Base-by-base conservation (phyloP, 2,329 filamentous ascomycete species). In the Cucurbitaria berberidis region DNA sequence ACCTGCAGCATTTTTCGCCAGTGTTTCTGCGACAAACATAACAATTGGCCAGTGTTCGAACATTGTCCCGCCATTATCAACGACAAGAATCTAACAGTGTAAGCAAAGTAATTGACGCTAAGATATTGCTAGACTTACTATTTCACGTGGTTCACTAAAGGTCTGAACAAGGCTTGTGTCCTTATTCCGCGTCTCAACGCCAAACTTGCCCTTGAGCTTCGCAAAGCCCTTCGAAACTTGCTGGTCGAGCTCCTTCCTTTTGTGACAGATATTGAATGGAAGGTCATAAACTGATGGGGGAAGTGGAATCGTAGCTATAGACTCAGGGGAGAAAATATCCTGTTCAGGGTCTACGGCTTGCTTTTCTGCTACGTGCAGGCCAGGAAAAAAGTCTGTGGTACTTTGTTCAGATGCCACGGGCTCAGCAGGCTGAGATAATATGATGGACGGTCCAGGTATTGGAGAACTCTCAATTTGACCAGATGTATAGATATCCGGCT, bases 61-160 rank as follows among this genome's bases (percentile, higher is more conserved):
- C 63, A 64, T 64, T 1, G 52, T 46, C 6, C 35, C 38, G 21
- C 41, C 53, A 32, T 63, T 62, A 30, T 63, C 60, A 6, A 63
- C 18, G 3, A 63, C 51, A 44, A 63, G 44, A 13, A 54, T 39
- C 59, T 62, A 30, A 21, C 9, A 38, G 18, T 30, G 18, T 38
- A 38, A 38, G 35, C 35, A 5, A 22, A 10, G 1, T 19, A 22
- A 3, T 13, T 3, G 13, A 4, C 10, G 3, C 7, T 4, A 22
- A 22, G 7, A 2, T 21, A 9, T 19, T 5, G 6, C 11, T 11
- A 3, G 10, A 3, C 35, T 22, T 38, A 38, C 35, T 2, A 38
- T 8, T 18, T 38, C 18, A 2, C 35, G 35, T 10, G 18, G 35
- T 13, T 21, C 19, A 21, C 15, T 10, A 3, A 38, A 38, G 36